A percentile compares a stretch with the other conserved stretches of the same genome.
phyloP scores from a whole-genome alignment of 1,139 yeast genomes.

The Meyerozyma elateridarum region DNA sequence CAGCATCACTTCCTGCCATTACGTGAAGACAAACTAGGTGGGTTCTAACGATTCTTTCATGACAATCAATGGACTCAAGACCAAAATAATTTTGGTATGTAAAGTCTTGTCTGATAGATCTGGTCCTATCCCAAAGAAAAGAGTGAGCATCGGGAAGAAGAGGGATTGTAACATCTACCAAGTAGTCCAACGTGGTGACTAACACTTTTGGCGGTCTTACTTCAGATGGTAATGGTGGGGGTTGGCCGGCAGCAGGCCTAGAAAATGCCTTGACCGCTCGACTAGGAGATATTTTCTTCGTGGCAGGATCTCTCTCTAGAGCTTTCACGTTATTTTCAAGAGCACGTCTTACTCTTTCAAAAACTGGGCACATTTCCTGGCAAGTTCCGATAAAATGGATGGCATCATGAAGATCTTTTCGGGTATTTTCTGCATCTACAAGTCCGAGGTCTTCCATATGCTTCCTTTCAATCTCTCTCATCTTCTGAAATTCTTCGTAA shows the following conservation, averaged over 20 bases:
- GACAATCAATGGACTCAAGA: conserved; percentile 89
- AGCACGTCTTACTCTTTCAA: conserved; percentile 84
- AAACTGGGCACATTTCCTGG: conserved; percentile 89
- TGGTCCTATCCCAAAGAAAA: conserved; percentile 97
- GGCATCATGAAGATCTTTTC: conserved; percentile 82
- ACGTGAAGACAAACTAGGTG: conserved; percentile 79
- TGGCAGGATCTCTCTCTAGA: conserved; percentile 63
- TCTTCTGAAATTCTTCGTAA: conserved; percentile 54
- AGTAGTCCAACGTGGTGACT: conserved; percentile 59
- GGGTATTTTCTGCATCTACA: conserved; percentile 83
- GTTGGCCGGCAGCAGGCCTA: conserved; percentile 97
- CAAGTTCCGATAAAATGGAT: conserved; percentile 86
- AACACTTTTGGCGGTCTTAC: conserved; percentile 88
- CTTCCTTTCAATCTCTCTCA: conserved; percentile 73
- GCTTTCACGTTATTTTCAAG: conserved; percentile 83
- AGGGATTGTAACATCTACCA: conserved; percentile 59
- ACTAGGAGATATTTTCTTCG: conserved; percentile 57
- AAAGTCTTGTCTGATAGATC: conserved; percentile 95
- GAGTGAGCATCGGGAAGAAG: conserved; percentile 82
- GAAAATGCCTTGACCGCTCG: conserved; percentile 90
- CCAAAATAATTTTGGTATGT: conserved; percentile 94
- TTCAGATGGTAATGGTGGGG: conserved; percentile 96
- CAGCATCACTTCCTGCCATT: conserved; percentile 72
- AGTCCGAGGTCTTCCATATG: conserved; percentile 79
- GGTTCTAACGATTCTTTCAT: conserved; percentile 85